A percentile compares a stretch with the other conserved stretches of the same genome.
phyloP scores from a whole-genome alignment of 2,329 filamentous ascomycete genomes.

The Xylaria sp. region DNA sequence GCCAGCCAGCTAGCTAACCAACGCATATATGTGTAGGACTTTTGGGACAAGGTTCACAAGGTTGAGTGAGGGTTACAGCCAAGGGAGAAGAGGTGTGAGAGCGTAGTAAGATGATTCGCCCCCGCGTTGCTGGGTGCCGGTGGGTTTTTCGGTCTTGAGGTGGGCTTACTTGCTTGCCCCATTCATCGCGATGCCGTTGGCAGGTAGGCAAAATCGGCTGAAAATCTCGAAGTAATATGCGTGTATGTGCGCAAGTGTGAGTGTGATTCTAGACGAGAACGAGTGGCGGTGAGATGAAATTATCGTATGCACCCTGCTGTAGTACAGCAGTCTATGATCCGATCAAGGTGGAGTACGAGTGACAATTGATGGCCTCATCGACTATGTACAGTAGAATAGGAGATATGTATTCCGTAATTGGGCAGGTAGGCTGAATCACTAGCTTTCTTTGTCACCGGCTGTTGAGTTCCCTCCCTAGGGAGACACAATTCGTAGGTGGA shows the following conservation, averaged over 20 bases:
- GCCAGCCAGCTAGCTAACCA: too few species aligned
- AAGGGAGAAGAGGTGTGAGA: background rate
- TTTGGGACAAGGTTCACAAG: background rate
- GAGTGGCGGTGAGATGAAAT: constrained; percentile 14
- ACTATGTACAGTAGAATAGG: background rate
- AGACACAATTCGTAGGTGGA: background rate
- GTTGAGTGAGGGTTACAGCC: background rate
- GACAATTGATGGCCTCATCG: background rate
- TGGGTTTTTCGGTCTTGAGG: background rate
- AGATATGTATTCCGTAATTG: too few species aligned
- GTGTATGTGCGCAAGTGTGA: background rate
- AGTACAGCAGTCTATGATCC: background rate
- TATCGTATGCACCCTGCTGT: background rate
- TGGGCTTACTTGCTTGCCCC: too few species aligned
- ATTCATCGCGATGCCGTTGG: constrained; percentile 1
- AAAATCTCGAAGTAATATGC: too few species aligned
- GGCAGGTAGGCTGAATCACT: background rate
- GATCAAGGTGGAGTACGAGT: constrained; percentile 6
- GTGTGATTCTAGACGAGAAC: background rate
- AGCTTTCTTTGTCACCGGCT: background rate
- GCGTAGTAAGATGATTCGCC: constrained; percentile 6
- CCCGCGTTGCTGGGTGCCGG: constrained; percentile 6
- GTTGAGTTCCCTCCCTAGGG: too few species aligned
- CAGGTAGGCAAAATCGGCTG: background rate
- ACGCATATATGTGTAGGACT: background rate